phyloP scores from a whole-genome alignment of 306 rosid genomes.

The Ziziphus jujuba region DNA sequence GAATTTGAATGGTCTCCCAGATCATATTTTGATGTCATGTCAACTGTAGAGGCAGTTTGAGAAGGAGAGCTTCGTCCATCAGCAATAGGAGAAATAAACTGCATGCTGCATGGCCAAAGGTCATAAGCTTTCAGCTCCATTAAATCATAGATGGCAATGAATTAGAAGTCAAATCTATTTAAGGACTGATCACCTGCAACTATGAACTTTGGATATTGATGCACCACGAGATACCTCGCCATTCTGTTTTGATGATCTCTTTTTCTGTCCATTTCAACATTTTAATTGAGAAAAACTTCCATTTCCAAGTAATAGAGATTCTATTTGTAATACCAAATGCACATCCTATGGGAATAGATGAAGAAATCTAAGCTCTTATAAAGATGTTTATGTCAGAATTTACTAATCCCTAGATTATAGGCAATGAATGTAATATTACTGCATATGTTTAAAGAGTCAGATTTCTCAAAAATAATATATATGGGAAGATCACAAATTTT shows the following conservation, averaged over 20 bases:
- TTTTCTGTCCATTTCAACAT: conserved; percentile 66
- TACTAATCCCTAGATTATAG: conserved; percentile 1
- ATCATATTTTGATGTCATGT: conserved; percentile 33
- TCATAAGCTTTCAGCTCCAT: conserved; percentile 28
- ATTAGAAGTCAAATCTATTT: conserved; percentile 5
- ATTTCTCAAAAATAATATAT: not conserved
- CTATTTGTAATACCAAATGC: conserved; percentile 9
- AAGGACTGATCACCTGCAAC: conserved; percentile 56
- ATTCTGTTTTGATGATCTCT: conserved; percentile 52
- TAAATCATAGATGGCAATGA: conserved; percentile 14
- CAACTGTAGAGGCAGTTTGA: conserved; percentile 39
- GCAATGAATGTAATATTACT: not conserved
- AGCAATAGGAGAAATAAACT: conserved; percentile 25
- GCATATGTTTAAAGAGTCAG: conserved; percentile 4
- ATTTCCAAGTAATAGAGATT: conserved; percentile 23
- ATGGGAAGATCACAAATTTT: not conserved
- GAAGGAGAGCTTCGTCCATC: conserved; percentile 36
- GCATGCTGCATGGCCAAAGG: conserved; percentile 51
- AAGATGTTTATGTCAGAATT: not conserved
- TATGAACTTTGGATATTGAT: conserved; percentile 44
- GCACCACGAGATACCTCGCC: conserved; percentile 52
- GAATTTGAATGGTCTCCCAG: conserved; percentile 54
- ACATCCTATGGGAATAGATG: not conserved
- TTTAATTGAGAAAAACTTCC: conserved; percentile 16
- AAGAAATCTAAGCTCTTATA: conserved; percentile 9